These are phyloP conservation scores for Azolla pinnata DNA, from an alignment of 75 land plant genomes.

Conservation along the genomic window DNA sequence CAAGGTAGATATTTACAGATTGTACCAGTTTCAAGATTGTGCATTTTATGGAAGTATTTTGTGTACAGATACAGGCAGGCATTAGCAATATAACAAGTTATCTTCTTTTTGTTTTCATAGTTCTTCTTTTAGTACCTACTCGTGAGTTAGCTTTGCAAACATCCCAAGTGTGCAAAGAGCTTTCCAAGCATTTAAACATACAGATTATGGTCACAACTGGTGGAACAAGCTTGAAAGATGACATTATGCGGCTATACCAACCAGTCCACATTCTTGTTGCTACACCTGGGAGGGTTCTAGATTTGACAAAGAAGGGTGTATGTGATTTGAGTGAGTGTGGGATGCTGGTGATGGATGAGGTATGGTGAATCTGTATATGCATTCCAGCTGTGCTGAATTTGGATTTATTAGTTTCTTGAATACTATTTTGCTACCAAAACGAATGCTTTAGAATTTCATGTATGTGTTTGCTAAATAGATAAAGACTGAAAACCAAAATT, in stretches of 20 bases:
- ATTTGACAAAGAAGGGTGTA: constrained; percentile 79
- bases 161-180: constrained; percentile 95
- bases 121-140: constrained; percentile 83
- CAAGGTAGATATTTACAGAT: constrained; percentile 44
- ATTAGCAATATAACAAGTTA: too few species aligned
- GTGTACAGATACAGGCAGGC: too few species aligned
- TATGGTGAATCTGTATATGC: too few species aligned
- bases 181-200: constrained; percentile 77
- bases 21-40: too few species aligned
- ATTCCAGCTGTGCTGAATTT: too few species aligned
- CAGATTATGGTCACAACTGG: constrained; percentile 95
- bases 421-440: too few species aligned
- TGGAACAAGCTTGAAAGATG: constrained; percentile 88
- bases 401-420: too few species aligned
- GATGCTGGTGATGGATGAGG: constrained; percentile 97
- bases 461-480: too few species aligned
- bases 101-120: too few species aligned
- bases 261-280: constrained; percentile 95
- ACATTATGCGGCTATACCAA: constrained; percentile 92
- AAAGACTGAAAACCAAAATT: too few species aligned
- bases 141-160: constrained; percentile 93
- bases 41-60: too few species aligned
- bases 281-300: constrained; percentile 88
- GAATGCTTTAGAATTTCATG: too few species aligned
- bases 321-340: constrained; percentile 72